Evolutionary conservation across 345 rosid species (phyloP), one percentile per base, ranked within the genome.

Genomic region (Populus alba): DNA sequence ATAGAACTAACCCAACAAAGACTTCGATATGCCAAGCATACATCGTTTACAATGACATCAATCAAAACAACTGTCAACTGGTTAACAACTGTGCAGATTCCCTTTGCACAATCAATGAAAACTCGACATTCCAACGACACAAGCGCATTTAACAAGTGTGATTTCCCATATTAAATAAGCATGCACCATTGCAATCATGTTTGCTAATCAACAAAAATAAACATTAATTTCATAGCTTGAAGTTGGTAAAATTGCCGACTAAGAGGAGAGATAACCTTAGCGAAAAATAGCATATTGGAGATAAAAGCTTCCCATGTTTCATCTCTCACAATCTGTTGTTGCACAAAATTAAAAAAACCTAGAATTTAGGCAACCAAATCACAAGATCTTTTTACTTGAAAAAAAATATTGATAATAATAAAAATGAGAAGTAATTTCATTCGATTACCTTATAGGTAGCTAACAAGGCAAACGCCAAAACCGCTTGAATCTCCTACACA

Each of bases 271-370:
- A 55, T 70, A 57, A 89, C 97, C 94, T 93, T 95, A 22, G 93
- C 95, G 31, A 81, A 93, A 81, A 93, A 86, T 55, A 95, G 65
- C 49, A 86, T 74, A 82, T 93, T 92, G 17, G 89, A 88, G 79
- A 91, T 77, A 69, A 91, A 85, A 23, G 87, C 93, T 72, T 93
- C 98, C 97, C 95, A 91, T 33, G 95, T 87, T 80, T 95, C 98
- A 68, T 85, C 92, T 75, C 83, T 90, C 75, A 86, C 91, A 35
- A 85, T 74, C 98, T 94, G 83, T 75, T 94, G 83, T 75, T 31
- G 79, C 63, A 83, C 75, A 79, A 47, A 33, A 37, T 51, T 20
- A 0, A 29, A 33, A 35, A 57, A 43, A 47, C 9, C 22, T 23
- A 37, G 0, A 70, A 63, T 70, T 33, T 10, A 41, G 55, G 67